Base-by-base conservation (phyloP, 257 asterid species). In the Rhazya stricta region DNA sequence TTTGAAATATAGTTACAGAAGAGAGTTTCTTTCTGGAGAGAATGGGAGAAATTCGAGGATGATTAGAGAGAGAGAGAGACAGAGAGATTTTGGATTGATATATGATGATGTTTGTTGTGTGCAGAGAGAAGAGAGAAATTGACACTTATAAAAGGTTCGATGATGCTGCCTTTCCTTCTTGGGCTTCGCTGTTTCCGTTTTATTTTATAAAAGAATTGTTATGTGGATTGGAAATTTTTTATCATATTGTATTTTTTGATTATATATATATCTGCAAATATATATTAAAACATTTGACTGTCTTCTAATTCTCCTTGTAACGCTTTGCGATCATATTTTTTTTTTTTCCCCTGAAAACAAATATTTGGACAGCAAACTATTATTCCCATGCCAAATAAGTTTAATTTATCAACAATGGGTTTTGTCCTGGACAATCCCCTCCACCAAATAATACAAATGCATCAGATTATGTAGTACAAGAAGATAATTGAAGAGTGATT, bases 41-140 rank as follows among this genome's bases (percentile, higher is more conserved):
- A 78, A 73, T 50, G 79, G 69, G 84, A 76, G 83, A 65, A 77
- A 58, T 67, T 82, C 78, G 75, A 83, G 83, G 83, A 79, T 76
- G 88, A 80, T 82, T 77, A 36, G 43, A 53, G 72, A 58, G 79
- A 72, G 74, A 69, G 50, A 67, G 60, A 69, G 74, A 67, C 76
- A 54, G 74, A 18, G 57, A 21, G n/a, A 27, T 65, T 63, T 65
- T 36, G 48, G 43, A 34, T 70, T 72, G 80, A 46, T 73, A 79
- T 68, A 83, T 69, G 50, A 67, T 66, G 71, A 62, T 83, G 74
- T 76, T 10, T 23, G 54, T 41, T 43, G 56, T n/a, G 36, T 11
- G 32, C 19, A 43, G 9, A 32, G 39, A n/a, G 41, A 45, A 67
- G 78, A 21, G 32, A 57, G 77, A 67, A n/a, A 56, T 48, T 45